Evolutionary conservation across 1,284 basidiomycete species (phyloP), one percentile per base, ranked within the genome.

Genomic region (Vanrija sp.): DNA sequence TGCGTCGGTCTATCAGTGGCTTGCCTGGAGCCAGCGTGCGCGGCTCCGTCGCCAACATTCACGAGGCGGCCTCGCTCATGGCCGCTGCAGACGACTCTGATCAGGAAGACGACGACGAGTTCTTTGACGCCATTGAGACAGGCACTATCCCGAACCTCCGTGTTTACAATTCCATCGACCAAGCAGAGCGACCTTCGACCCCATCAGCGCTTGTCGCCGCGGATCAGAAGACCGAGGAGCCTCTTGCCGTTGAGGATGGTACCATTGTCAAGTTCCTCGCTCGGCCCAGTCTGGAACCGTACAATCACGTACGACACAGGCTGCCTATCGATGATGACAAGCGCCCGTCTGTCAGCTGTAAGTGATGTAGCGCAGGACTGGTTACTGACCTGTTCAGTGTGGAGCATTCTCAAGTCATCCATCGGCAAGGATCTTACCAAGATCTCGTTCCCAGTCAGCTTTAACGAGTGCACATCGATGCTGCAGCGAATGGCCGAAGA

Each of bases 401-500:
- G 95, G 95, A 86, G 86, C 34, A 94, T 98, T 57, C 79, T 98
- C 78, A 98, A 98, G 80, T 87, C 90, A 62, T 91, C 88, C 62
- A 96, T 98, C 58, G 95, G 95, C 62, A 98, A 98, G 79, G 94
- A 98, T 74, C 79, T 98, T 67, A 98, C 94, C 43, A 95, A 85
- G 82, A 98, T 98, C 62, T 75, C 74, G 3, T 96, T 97, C 78
- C 94, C 94, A 0, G 93, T 97, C 49, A 91, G 87, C 76, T 97
- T 98, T 78, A 98, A 97, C 76, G 91, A 95, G 67, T 91, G 90
- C 39, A 94, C 91, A 44, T 94, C 91, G 65, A 98, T 98, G 95
- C 76, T 98, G n/a, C 80, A 84, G 68, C 73, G 82, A 43, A 83
- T 83, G 73, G 87, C 89, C 14, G 91, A 94, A 75, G 91, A 94